phyloP scores from a whole-genome alignment of 345 rosid species.

The Diplotaxis tenuifolia region DNA sequence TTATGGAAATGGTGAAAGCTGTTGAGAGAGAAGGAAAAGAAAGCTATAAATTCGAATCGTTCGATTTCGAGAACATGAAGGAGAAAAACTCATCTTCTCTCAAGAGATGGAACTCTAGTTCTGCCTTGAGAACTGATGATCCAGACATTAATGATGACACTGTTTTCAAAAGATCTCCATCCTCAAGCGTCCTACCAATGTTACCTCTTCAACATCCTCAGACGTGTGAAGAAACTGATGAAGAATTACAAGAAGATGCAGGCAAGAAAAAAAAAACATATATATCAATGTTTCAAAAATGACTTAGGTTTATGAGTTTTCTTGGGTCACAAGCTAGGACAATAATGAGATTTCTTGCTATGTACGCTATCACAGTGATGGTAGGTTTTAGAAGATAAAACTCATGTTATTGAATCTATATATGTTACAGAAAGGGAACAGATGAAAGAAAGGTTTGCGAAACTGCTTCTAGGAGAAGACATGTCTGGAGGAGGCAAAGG shows the following conservation, averaged over 20 bases:
- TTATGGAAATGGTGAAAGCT: slow-evolving; percentile 47
- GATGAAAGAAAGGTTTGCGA: slow-evolving; percentile 63
- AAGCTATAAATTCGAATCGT: slow-evolving; percentile 46
- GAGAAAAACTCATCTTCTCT: slow-evolving; percentile 29
- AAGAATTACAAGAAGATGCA: slow-evolving; percentile 16
- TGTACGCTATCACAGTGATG: background rate
- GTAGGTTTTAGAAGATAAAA: too few species aligned
- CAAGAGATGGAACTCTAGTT: slow-evolving; percentile 51
- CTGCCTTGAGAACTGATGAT: slow-evolving; percentile 25
- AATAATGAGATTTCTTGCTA: background rate
- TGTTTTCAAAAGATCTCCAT: slow-evolving; percentile 8
- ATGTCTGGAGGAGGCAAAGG: slow-evolving; percentile 82
- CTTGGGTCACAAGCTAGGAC: background rate
- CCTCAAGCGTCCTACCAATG: background rate
- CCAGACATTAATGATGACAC: slow-evolving; percentile 29
- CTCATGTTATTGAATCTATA: too few species aligned
- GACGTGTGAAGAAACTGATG: slow-evolving; percentile 1
- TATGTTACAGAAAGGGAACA: slow-evolving; percentile 23
- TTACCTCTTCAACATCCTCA: background rate
- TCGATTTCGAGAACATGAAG: slow-evolving; percentile 46
- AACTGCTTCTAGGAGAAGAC: slow-evolving; percentile 73
- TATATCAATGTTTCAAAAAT: background rate
- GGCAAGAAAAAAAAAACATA: slow-evolving; percentile 5
- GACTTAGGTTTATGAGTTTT: too few species aligned
- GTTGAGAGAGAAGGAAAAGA: slow-evolving; percentile 53